Percentiles rank a stretch among this genome's conserved stretches.
These are phyloP conservation scores for Pythium insidiosum DNA, from an alignment of 352 stramenopile species.

Conservation along the genomic window DNA sequence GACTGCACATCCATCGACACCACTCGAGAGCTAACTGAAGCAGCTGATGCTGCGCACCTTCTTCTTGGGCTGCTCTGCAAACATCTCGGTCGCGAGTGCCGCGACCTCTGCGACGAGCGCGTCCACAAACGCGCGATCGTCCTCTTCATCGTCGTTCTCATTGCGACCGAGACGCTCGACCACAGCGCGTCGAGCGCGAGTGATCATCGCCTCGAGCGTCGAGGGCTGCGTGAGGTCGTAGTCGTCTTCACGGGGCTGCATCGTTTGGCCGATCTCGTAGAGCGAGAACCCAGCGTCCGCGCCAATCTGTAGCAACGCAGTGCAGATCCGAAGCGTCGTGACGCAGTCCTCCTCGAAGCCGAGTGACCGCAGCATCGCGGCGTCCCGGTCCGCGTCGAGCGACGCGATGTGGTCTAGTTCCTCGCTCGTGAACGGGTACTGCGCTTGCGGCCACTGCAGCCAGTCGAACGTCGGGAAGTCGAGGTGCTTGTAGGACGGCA, in stretches of 20 bases:
- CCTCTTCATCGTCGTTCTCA: constrained; percentile 16
- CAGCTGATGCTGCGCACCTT: constrained; percentile 86
- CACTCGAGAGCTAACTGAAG: constrained; percentile 77
- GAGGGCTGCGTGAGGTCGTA: constrained; percentile 74
- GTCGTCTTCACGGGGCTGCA: constrained; percentile 81
- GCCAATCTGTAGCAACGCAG: constrained; percentile 60
- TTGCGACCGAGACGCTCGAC: not conserved
- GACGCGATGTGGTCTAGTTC: constrained; percentile 72
- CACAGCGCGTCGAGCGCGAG: constrained; percentile 16
- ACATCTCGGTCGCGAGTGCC: constrained; percentile 29
- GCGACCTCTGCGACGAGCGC: constrained; percentile 45
- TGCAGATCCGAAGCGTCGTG: constrained; percentile 78
- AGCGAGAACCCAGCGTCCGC: constrained; percentile 77
- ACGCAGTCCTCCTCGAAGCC: constrained; percentile 79
- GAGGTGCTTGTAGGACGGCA: constrained; percentile 77
- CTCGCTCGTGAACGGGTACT: constrained; percentile 77
- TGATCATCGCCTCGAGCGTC: constrained; percentile 64
- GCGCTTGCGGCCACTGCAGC: constrained; percentile 82
- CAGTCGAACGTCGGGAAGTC: constrained; percentile 82
- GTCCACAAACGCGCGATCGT: constrained; percentile 32
- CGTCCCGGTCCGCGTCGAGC: constrained; percentile 51
- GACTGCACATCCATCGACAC: no score
- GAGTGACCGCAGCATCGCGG: constrained; percentile 46
- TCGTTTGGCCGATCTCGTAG: constrained; percentile 71
- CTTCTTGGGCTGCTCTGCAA: constrained; percentile 61